These are phyloP conservation scores for Pseudogymnoascus sp. DNA, from an alignment of 2,329 filamentous ascomycete species.

Conservation along the genomic window DNA sequence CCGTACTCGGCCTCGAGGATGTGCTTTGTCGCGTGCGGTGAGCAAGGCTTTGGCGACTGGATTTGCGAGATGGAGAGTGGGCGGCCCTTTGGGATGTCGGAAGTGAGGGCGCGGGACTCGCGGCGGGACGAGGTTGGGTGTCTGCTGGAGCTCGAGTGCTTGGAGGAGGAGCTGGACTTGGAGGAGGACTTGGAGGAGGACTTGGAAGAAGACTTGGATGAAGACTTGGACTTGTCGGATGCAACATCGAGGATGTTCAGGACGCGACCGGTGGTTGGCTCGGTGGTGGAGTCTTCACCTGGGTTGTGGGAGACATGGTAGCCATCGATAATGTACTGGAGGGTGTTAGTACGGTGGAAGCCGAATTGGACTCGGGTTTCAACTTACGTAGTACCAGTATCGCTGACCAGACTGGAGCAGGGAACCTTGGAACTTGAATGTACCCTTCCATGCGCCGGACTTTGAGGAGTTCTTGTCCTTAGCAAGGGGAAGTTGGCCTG, in stretches of 20 bases:
- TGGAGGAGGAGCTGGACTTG: constrained; percentile 31
- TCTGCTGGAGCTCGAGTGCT: constrained; percentile 41
- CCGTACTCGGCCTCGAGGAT: constrained; percentile 77
- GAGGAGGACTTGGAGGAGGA: constrained; percentile 33
- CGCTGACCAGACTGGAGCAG: constrained; percentile 81
- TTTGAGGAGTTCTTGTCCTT: constrained; percentile 78
- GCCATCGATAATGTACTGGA: constrained; percentile 88
- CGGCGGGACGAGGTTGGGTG: constrained; percentile 31
- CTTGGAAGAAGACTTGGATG: constrained; percentile 33
- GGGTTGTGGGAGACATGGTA: constrained; percentile 98
- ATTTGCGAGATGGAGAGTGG: constrained; percentile 84
- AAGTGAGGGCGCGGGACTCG: constrained; percentile 37
- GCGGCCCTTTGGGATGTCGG: constrained; percentile 78
- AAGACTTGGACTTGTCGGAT: constrained; percentile 40
- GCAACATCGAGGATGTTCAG: constrained; percentile 96
- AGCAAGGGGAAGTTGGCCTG: constrained; percentile 85
- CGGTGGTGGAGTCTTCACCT: constrained; percentile 76
- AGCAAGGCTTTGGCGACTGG: constrained; percentile 79
- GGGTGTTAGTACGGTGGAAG: not conserved
- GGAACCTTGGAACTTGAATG: constrained; percentile 86
- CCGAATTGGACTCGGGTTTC: not conserved
- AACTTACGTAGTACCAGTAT: constrained; percentile 91
- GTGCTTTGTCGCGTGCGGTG: constrained; percentile 77
- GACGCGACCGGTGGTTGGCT: constrained; percentile 93
- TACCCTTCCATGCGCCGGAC: constrained; percentile 87